Evolutionary conservation across 2,329 filamentous ascomycete species (phyloP), one percentile per base, ranked within the genome.

Genomic region (Scleromitrula shiraiana): DNA sequence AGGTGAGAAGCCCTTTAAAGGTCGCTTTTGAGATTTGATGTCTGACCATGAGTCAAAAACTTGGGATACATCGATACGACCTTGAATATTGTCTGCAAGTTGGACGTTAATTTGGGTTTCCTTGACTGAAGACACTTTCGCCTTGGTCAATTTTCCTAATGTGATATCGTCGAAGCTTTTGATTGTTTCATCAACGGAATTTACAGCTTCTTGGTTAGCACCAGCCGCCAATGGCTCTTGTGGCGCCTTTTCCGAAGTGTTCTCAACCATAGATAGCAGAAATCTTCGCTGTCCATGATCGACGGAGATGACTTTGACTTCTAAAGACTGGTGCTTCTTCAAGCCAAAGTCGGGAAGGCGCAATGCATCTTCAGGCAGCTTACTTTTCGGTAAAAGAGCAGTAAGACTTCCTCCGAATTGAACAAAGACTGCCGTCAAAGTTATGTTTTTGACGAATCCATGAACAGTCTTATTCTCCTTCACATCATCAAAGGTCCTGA

Each of bases 11-110:
- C 77, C 76, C 48, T 74, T 72, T n/a, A 97, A 72, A 1, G 93
- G 91, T 23, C 80, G 74, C 66, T 91, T 95, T 50, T 82, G 78
- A 62, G 96, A 81, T 48, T 80, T 74, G 59, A 98, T 93, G 36
- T 91, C 83, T 39, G 94, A 85, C 83, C 85, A 96, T 9, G 74
- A 75, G 64, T 96, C 86, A 64, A 95, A 98, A 10, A 90, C 69
- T 64, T 97, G 88, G 1, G 93, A 94, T 5, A 93, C 79, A 62
- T 96, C 91, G 51, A 98, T 82, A 15, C 93, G 87, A n/a, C 91
- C 93, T 63, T 94, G 87, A 7, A 95, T 75, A 55, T 89, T 88
- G 61, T 94, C 88, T 36, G 88, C 84, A 42, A 97, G 75, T 56
- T 86, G 80, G 5, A 98, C 88, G 57, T 97, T 97, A 47, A 97